phyloP scores from a whole-genome alignment of 1,284 basidiomycete species.

The Puccinia novopanici region DNA sequence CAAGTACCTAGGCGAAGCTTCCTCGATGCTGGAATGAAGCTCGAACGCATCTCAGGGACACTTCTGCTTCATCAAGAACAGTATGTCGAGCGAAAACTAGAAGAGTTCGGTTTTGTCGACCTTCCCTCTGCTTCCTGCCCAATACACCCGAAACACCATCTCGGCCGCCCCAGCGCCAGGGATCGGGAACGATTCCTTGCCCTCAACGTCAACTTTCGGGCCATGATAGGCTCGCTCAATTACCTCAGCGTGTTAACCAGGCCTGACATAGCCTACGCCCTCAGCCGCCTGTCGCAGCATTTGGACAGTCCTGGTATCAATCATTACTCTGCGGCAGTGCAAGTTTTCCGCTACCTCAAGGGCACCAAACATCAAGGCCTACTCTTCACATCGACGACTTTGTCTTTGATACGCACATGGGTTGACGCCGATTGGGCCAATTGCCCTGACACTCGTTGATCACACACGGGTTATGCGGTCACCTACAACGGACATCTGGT shows the following conservation, averaged over 20 bases:
- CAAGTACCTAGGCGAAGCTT: neutral
- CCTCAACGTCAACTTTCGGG: neutral
- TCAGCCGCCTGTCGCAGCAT: constrained; percentile 14
- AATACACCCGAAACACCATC: neutral
- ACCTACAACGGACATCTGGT: neutral
- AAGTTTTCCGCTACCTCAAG: constrained; percentile 22
- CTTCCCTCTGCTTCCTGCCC: neutral
- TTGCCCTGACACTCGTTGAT: neutral
- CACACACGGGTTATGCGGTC: neutral
- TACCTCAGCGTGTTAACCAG: neutral
- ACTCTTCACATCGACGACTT: neutral
- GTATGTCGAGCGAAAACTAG: neutral
- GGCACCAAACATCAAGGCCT: neutral
- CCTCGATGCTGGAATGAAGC: neutral
- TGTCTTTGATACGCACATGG: neutral
- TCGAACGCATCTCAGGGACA: neutral
- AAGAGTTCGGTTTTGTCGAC: neutral
- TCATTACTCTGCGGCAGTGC: constrained; percentile 1
- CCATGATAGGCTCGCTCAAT: neutral
- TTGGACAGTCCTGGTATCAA: neutral
- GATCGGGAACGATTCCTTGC: neutral
- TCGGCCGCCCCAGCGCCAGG: neutral
- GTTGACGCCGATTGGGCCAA: constrained; percentile 19
- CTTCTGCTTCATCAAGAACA: neutral
- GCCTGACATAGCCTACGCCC: constrained; percentile 6